Base-by-base conservation (phyloP, 495 filamentous ascomycete genomes). In the Parmelia sp. region DNA sequence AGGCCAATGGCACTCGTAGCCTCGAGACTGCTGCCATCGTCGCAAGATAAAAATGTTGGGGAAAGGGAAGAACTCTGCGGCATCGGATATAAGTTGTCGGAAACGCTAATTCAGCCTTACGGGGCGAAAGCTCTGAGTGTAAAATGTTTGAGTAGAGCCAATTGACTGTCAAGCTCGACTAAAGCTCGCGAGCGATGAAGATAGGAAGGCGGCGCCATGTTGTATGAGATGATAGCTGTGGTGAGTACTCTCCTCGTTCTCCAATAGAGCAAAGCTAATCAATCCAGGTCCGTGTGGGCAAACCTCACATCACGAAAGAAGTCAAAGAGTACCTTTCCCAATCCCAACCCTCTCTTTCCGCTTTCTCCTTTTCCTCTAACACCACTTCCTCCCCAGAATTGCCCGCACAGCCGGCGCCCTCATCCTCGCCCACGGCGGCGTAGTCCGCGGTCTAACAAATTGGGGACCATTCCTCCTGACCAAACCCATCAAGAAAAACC, bases 181-280 rank as follows among this genome's bases (percentile, higher is more conserved):
- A 5, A 19, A 37, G 11, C 42, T 58, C 23, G 4, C 37, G 21
- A 62, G 65, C 56, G 33, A 62, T 66, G 60, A 62, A 33, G 55
- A 33, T 58, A 29, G 33, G 56, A 55, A 37, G 63, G 58, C 70
- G 81, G 70, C 57, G 60, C 42, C 66, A 98, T 98, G 94, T 82
- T 98, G 79, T 98, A 98, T 81, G 94, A 98, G 76, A 80, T 96
- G 66, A 96, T 98, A 74, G 94, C 90, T 66, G 86, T 97, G 75
- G 94, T 97, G 81, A 72, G 88, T 82, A 15, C 47, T 42, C n/a
- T 40, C 39, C 60, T n/a, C 31, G 8, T 3, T 8, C 42, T 36
- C 39, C 59, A 56, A 55, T 25, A 66, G 27, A 64, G 23, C 62
- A 72, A 61, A 66, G 45, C 15, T 62, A 12, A 31, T 35, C 25